Conservation (phyloP, 345 rosid species). For the Rubroshorea leprosula region DNA sequence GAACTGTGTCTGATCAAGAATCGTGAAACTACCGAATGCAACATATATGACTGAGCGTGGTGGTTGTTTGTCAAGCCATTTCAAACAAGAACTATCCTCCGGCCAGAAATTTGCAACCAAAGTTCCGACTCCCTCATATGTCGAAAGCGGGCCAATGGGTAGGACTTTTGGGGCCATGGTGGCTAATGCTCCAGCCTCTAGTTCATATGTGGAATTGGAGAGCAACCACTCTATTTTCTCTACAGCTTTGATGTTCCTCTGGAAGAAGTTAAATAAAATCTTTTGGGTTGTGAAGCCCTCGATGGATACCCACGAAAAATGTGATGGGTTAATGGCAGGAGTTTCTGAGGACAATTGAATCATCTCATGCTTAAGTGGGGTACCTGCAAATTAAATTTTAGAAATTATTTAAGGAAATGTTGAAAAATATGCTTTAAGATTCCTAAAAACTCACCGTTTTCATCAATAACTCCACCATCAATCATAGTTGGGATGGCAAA, state of each 20-base stretch:
- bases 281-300: not conserved
- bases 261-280: not conserved
- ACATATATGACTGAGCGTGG: conserved; percentile 1
- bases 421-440: too few relatives aligned
- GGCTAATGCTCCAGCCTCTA: conserved; percentile 7
- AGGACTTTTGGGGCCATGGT: not conserved
- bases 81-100: not conserved
- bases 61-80: conserved; percentile 6
- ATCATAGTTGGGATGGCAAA: not conserved
- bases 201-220: conserved; percentile 4
- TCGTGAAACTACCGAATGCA: conserved; percentile 9
- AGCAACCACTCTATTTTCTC: conserved; percentile 5
- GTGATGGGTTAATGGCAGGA: not conserved
- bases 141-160: conserved; percentile 2
- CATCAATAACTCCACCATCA: not conserved
- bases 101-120: not conserved
- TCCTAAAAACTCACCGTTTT: conserved; percentile 11
- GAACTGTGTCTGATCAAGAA: not conserved
- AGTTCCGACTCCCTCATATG: not conserved
- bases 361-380: conserved; percentile 1
- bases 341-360: conserved; percentile 7
- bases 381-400: too few relatives aligned
- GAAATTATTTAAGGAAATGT: too few relatives aligned
- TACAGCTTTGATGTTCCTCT: not conserved
- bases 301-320: conserved; percentile 1